Conservation (phyloP, 192 early-diverging fungal genomes). For the Umbelopsis sp. region DNA sequence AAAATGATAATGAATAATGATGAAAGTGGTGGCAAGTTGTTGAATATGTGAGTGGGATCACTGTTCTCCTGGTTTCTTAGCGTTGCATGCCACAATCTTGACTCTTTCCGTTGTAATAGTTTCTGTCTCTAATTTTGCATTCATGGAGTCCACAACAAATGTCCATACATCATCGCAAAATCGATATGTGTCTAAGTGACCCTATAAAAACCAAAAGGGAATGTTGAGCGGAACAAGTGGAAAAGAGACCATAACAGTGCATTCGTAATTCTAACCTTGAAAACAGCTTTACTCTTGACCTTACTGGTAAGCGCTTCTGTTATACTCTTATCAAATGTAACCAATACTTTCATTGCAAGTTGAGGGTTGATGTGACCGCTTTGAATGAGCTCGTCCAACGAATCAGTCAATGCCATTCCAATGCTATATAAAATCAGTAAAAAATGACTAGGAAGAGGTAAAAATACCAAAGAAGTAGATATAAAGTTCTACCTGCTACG, state of each 20-base stretch:
- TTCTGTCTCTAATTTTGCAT: slow-evolving; percentile 89
- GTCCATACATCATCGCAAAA: slow-evolving; percentile 99
- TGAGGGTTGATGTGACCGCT: slow-evolving; percentile 89
- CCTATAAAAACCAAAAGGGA: slow-evolving; percentile 42
- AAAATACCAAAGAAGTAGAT: not conserved
- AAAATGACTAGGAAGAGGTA: not conserved
- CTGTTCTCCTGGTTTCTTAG: slow-evolving; percentile 70
- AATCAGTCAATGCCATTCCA: slow-evolving; percentile 92
- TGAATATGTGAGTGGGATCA: slow-evolving; percentile 7
- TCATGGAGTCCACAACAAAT: slow-evolving; percentile 85
- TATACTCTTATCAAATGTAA: slow-evolving; percentile 85
- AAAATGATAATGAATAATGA: not conserved
- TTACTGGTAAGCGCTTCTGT: slow-evolving; percentile 81
- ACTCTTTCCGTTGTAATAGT: slow-evolving; percentile 81
- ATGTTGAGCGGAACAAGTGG: not conserved
- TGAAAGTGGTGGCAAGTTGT: not conserved
- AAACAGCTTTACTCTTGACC: slow-evolving; percentile 77
- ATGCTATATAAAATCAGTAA: slow-evolving; percentile 49
- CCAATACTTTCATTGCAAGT: slow-evolving; percentile 88
- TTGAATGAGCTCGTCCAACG: slow-evolving; percentile 94
- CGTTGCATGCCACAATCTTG: slow-evolving; percentile 95
- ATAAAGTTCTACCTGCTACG: slow-evolving; percentile 51
- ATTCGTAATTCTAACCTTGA: slow-evolving; percentile 67
- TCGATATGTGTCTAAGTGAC: slow-evolving; percentile 88
- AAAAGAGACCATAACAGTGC: not conserved